These are phyloP conservation scores for Eucalyptus curtisii DNA, from an alignment of 345 rosid genomes.

Conservation along the genomic window DNA sequence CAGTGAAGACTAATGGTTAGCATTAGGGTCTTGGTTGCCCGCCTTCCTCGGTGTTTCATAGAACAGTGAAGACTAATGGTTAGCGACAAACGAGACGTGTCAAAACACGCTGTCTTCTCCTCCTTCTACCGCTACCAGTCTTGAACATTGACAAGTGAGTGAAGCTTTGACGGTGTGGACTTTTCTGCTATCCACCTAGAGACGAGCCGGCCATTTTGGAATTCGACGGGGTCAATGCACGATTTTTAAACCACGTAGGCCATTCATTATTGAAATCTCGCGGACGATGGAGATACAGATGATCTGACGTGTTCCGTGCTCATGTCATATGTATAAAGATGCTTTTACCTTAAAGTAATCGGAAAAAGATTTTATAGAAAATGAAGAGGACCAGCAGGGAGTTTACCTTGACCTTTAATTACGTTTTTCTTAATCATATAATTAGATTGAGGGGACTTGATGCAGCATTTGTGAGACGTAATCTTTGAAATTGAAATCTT, in stretches of 20 bases:
- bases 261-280: neutral
- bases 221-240: neutral
- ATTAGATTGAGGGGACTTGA: neutral
- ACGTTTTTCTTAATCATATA: neutral
- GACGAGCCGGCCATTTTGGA: neutral
- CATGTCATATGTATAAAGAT: neutral
- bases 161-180: neutral
- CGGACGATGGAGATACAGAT: neutral
- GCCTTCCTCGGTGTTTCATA: neutral
- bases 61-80: neutral
- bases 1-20: neutral
- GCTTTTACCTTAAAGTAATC: neutral
- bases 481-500: neutral
- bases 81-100: neutral
- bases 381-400: neutral
- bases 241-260: neutral
- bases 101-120: neutral
- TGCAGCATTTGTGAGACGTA: neutral
- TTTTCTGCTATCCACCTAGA: neutral
- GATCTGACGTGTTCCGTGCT: neutral
- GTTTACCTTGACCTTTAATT: neutral
- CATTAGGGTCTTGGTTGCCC: neutral
- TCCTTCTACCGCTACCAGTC: neutral
- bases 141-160: neutral
- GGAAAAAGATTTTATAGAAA: neutral